phyloP scores from a whole-genome alignment of 2,329 filamentous ascomycete species.

The Alternaria arborescens region DNA sequence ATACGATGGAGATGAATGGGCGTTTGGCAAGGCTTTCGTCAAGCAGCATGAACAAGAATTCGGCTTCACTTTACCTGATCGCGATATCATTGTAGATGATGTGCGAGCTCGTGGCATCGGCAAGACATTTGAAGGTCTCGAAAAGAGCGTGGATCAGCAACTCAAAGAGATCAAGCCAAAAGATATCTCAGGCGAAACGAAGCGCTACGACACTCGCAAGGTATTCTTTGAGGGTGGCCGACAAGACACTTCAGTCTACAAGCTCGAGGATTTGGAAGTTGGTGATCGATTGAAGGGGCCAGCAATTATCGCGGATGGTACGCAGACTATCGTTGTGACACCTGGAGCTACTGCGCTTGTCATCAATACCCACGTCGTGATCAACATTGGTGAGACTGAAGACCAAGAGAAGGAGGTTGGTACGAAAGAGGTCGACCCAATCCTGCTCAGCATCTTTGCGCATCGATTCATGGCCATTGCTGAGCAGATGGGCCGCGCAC shows the following conservation, averaged over 20 bases:
- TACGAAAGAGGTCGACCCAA: slow-evolving; percentile 72
- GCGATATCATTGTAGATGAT: slow-evolving; percentile 90
- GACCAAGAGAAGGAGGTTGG: slow-evolving; percentile 58
- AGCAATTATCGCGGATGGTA: slow-evolving; percentile 85
- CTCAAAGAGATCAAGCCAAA: slow-evolving; percentile 73
- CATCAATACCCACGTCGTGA: slow-evolving; percentile 86
- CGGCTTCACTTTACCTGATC: slow-evolving; percentile 84
- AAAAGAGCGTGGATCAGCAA: slow-evolving; percentile 85
- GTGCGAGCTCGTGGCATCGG: slow-evolving; percentile 88
- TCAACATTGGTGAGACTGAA: slow-evolving; percentile 75
- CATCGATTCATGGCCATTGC: slow-evolving; percentile 88
- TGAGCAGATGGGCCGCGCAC: slow-evolving; percentile 81
- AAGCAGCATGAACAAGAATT: slow-evolving; percentile 92
- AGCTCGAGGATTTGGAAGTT: slow-evolving; percentile 75
- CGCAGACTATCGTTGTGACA: slow-evolving; percentile 90
- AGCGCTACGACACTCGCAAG: slow-evolving; percentile 70
- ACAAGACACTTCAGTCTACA: slow-evolving; percentile 81
- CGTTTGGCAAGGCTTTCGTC: slow-evolving; percentile 84
- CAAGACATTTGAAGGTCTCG: slow-evolving; percentile 81
- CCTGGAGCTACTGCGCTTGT: slow-evolving; percentile 79
- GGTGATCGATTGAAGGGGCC: slow-evolving; percentile 80
- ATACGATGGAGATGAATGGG: slow-evolving; percentile 75
- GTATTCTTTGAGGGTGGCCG: slow-evolving; percentile 89
- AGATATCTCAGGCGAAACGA: slow-evolving; percentile 64
- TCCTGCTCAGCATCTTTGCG: slow-evolving; percentile 80